Evolutionary conservation across 176 grass and related monocot genomes (phyloP).

Genomic region (Phoenix roebelenii): DNA sequence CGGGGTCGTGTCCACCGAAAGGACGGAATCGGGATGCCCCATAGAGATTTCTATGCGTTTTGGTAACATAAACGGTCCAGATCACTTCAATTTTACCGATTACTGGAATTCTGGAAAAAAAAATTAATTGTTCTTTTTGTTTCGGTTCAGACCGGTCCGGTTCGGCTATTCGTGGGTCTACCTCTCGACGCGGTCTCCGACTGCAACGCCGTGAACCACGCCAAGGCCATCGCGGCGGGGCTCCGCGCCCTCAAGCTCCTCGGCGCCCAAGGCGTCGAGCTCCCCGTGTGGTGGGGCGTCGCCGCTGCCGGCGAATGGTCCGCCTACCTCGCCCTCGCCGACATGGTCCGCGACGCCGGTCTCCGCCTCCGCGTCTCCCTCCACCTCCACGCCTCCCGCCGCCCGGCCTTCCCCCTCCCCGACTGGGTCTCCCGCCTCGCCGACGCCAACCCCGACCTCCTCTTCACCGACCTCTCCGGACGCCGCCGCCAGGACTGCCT

Average conservation of each 20-base stretch:
- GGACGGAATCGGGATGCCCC: too few species aligned
- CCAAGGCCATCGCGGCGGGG: slow-evolving; percentile 43
- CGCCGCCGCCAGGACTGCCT: slow-evolving; percentile 39
- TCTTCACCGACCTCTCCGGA: slow-evolving; percentile 53
- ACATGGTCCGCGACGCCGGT: slow-evolving; percentile 58
- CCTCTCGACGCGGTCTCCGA: slow-evolving; percentile 53
- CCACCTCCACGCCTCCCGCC: slow-evolving; percentile 25
- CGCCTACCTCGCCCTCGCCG: slow-evolving; percentile 40
- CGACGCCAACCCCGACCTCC: slow-evolving; percentile 42
- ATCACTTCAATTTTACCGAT: too few species aligned
- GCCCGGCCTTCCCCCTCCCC: slow-evolving; percentile 29
- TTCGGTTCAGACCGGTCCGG: slow-evolving; percentile 28
- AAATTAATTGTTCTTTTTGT: background rate
- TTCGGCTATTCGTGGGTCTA: slow-evolving; percentile 57
- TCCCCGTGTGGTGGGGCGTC: slow-evolving; percentile 74
- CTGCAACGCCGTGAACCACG: slow-evolving; percentile 33
- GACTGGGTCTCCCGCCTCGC: slow-evolving; percentile 33
- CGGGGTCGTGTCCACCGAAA: too few species aligned
- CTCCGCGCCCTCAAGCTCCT: slow-evolving; percentile 64
- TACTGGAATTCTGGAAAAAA: too few species aligned
- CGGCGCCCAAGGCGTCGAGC: slow-evolving; percentile 69
- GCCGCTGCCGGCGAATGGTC: slow-evolving; percentile 52
- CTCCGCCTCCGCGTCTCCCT: slow-evolving; percentile 65
- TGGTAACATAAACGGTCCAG: too few species aligned
- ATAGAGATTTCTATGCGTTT: too few species aligned